phyloP scores from a whole-genome alignment of 1,284 basidiomycete genomes.

The Cryptococcus sp. region DNA sequence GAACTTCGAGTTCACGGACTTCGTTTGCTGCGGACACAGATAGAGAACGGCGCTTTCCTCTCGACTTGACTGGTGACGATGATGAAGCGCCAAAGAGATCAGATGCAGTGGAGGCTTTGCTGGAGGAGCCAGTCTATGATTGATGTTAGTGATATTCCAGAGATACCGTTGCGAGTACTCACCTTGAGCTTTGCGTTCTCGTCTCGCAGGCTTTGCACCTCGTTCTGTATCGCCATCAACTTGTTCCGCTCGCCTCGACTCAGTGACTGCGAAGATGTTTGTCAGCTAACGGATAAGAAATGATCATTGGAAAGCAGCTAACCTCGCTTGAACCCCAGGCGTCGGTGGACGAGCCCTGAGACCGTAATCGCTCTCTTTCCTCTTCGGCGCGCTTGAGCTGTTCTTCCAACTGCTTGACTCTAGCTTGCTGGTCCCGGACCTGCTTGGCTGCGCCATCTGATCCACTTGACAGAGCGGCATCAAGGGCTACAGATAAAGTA shows the following conservation, averaged over 20 bases:
- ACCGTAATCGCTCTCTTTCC: slow-evolving; percentile 29
- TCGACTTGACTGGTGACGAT: slow-evolving; percentile 7
- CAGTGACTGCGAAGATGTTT: slow-evolving; percentile 8
- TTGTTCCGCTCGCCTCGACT: slow-evolving; percentile 20
- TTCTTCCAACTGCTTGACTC: slow-evolving; percentile 36
- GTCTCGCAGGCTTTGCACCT: slow-evolving; percentile 20
- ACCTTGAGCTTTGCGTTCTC: slow-evolving; percentile 37
- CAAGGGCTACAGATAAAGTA: slow-evolving; percentile 12
- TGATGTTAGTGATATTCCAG: background rate
- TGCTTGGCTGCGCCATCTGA: slow-evolving; percentile 14
- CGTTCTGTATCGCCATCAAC: slow-evolving; percentile 31
- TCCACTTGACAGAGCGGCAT: slow-evolving; percentile 13
- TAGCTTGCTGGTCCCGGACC: slow-evolving; percentile 15
- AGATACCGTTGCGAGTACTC: slow-evolving; percentile 3
- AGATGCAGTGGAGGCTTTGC: background rate
- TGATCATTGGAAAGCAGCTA: background rate
- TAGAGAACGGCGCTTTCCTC: slow-evolving; percentile 28
- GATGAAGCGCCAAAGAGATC: background rate
- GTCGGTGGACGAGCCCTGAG: slow-evolving; percentile 14
- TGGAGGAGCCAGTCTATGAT: background rate
- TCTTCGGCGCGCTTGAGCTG: slow-evolving; percentile 25
- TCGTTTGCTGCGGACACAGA: slow-evolving; percentile 31
- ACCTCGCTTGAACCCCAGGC: slow-evolving; percentile 21
- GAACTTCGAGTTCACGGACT: slow-evolving; percentile 29
- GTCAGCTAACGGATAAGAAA: background rate